These are phyloP conservation scores for Citrus unshiu DNA, from an alignment of 345 rosid genomes.

Conservation along the genomic window DNA sequence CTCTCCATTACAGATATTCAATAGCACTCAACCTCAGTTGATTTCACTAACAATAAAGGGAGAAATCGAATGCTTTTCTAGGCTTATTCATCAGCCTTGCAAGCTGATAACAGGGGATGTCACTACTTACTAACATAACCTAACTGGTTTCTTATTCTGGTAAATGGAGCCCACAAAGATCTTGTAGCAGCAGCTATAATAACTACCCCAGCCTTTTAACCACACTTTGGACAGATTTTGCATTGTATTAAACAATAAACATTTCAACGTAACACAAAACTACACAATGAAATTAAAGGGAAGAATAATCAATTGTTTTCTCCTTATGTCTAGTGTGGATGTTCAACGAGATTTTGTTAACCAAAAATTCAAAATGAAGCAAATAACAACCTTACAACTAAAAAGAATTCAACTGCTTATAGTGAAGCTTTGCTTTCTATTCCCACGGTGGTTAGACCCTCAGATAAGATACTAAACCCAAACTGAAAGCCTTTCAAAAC, in stretches of 20 bases:
- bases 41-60: background rate
- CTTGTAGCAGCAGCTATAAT: background rate
- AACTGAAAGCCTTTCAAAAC: too few species aligned
- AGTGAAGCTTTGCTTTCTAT: too few species aligned
- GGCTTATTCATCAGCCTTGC: background rate
- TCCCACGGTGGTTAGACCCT: too few species aligned
- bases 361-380: background rate
- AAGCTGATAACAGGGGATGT: background rate
- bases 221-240: background rate
- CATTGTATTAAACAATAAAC: background rate
- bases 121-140: background rate
- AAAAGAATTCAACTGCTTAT: too few species aligned
- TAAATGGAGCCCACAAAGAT: background rate
- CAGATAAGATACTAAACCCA: too few species aligned
- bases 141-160: background rate
- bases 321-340: background rate
- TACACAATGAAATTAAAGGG: background rate
- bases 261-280: background rate
- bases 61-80: background rate
- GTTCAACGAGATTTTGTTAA: background rate
- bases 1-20: background rate
- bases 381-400: too few species aligned
- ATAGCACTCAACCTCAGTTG: too few species aligned
- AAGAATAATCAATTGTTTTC: background rate
- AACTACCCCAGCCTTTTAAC: background rate